phyloP scores from a whole-genome alignment of 768 basidiomycete genomes.

The Coprinellus micaceus region DNA sequence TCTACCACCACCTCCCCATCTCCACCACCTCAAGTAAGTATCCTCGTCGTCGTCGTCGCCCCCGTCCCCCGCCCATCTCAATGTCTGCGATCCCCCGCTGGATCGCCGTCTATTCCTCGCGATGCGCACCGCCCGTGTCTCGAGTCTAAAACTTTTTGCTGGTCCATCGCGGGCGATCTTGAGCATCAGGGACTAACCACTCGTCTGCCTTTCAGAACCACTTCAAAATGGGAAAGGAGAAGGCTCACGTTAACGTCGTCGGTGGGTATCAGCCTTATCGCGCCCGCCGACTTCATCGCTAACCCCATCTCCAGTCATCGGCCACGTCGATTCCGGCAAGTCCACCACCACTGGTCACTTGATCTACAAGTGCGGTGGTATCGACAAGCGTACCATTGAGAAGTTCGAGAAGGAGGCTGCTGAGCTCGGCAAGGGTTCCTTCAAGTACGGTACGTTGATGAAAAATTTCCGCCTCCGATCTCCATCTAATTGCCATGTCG shows the following conservation, averaged over 20 bases:
- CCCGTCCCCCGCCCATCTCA: slow-evolving; percentile 3
- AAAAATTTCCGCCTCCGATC: slow-evolving; percentile 8
- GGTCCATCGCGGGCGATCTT: slow-evolving; percentile 22
- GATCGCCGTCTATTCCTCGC: slow-evolving; percentile 22
- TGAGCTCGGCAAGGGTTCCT: slow-evolving; percentile 99
- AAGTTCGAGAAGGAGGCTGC: slow-evolving; percentile 99
- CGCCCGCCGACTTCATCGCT: slow-evolving; percentile 19
- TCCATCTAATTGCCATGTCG: slow-evolving; percentile 16
- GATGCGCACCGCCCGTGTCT: slow-evolving; percentile 20
- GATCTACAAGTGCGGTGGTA: slow-evolving; percentile 99
- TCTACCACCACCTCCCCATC: slow-evolving; percentile 48
- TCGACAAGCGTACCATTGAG: slow-evolving; percentile 99
- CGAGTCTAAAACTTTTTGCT: slow-evolving; percentile 15
- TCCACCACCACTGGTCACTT: slow-evolving; percentile 99
- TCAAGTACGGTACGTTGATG: slow-evolving; percentile 80
- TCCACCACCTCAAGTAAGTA: slow-evolving; percentile 33
- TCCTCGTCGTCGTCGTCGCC: slow-evolving; percentile 18
- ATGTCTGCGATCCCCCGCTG: slow-evolving; percentile 18
- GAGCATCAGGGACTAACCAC: slow-evolving; percentile 22
- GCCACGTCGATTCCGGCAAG: slow-evolving; percentile 99
- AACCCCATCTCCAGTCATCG: slow-evolving; percentile 69
- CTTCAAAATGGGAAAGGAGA: slow-evolving; percentile 92
- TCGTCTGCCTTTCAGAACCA: slow-evolving; percentile 38
- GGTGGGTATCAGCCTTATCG: slow-evolving; percentile 52
- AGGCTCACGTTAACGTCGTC: slow-evolving; percentile 96